phyloP scores from a whole-genome alignment of 495 filamentous ascomycete species.

The Penicillium diatomitis region DNA sequence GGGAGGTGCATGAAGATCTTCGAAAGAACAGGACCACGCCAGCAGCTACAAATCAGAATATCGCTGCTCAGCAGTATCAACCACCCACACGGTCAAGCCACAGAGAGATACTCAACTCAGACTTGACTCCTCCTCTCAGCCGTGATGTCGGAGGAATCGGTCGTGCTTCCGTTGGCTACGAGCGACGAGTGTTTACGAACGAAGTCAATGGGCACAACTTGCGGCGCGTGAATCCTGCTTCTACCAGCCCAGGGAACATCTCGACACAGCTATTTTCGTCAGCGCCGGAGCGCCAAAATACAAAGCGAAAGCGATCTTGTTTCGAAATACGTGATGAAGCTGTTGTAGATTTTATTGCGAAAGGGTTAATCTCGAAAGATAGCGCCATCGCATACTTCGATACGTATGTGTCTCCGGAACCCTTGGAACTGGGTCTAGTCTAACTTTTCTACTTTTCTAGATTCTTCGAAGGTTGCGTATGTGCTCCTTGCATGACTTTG shows the following conservation, averaged over 20 bases:
- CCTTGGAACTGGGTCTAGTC: background rate
- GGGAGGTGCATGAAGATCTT: conserved; percentile 20
- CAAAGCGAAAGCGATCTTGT: conserved; percentile 22
- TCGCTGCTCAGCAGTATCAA: too few species aligned
- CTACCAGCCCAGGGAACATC: background rate
- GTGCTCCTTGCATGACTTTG: background rate
- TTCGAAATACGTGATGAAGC: conserved; percentile 29
- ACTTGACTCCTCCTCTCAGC: too few species aligned
- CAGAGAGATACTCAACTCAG: too few species aligned
- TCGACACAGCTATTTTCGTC: background rate
- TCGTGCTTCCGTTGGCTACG: too few species aligned
- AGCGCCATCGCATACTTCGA: conserved; percentile 25
- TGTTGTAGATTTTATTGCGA: conserved; percentile 28
- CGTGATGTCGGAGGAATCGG: too few species aligned
- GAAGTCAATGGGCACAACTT: too few species aligned
- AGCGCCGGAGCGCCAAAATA: conserved; percentile 1
- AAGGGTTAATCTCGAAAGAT: conserved; percentile 25
- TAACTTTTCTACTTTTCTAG: conserved; percentile 4
- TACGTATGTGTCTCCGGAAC: conserved; percentile 16
- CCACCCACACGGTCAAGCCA: too few species aligned
- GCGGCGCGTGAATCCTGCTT: too few species aligned
- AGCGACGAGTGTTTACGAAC: too few species aligned
- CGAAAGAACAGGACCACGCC: conserved; percentile 1
- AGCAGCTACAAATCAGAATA: background rate
- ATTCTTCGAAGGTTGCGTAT: conserved; percentile 39